A percentile compares a stretch with the other conserved stretches of the same genome.
Conservation (phyloP, 208 protist species). For the Vickermania spadyakhi region DNA sequence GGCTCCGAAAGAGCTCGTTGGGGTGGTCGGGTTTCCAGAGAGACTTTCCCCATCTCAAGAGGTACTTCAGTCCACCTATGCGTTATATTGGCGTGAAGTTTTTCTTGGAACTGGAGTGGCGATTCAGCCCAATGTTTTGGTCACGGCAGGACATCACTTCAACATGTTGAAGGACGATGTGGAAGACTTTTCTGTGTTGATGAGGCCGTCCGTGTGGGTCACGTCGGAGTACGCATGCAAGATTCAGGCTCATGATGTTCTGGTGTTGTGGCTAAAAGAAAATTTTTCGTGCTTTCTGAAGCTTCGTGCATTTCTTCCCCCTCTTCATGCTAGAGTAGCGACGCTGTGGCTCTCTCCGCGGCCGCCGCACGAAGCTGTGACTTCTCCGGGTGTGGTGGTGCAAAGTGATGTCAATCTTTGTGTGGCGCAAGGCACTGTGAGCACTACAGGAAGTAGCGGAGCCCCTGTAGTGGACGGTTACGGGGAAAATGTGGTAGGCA, state of each 20-base stretch:
- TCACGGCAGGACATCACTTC: slow-evolving; percentile 78
- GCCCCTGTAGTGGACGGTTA: slow-evolving; percentile 75
- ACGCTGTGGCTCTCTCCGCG: slow-evolving; percentile 75
- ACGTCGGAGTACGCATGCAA: slow-evolving; percentile 53
- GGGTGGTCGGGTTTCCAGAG: slow-evolving; percentile 14
- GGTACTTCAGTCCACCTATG: slow-evolving; percentile 36
- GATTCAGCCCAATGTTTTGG: slow-evolving; percentile 34
- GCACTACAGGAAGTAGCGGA: slow-evolving; percentile 70
- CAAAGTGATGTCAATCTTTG: slow-evolving; percentile 41
- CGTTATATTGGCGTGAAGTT: slow-evolving; percentile 59
- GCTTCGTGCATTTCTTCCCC: slow-evolving; percentile 63
- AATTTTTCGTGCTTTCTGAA: slow-evolving; percentile 15
- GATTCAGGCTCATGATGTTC: slow-evolving; percentile 40
- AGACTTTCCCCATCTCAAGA: slow-evolving; percentile 20
- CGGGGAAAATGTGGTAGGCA: slow-evolving; percentile 67
- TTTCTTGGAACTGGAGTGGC: slow-evolving; percentile 79
- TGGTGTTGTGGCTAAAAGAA: slow-evolving; percentile 56
- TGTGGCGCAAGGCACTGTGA: slow-evolving; percentile 61
- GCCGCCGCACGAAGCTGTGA: slow-evolving; percentile 61
- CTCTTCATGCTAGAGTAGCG: slow-evolving; percentile 31
- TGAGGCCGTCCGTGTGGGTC: slow-evolving; percentile 21
- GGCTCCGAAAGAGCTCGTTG: background rate
- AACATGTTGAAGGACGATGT: slow-evolving; percentile 67
- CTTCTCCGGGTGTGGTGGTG: slow-evolving; percentile 72
- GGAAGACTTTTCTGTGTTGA: slow-evolving; percentile 62